Base-by-base conservation (phyloP, 2,329 filamentous ascomycete species). In the Lecanoromycetidae sp. region DNA sequence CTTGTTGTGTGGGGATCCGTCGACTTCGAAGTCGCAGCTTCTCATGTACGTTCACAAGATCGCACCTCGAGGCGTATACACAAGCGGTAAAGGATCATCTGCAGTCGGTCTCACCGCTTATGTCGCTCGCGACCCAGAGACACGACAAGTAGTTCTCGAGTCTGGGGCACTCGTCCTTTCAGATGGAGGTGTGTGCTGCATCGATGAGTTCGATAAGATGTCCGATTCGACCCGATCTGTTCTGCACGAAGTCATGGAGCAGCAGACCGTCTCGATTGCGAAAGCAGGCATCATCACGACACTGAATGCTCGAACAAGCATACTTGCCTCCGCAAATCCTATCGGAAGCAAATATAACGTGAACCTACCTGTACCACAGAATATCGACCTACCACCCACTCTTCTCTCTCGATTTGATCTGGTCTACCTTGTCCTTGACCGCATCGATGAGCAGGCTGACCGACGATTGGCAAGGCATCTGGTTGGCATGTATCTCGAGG, bases 281-380 rank as follows among this genome's bases (percentile, higher is more conserved):
- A 86, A 86, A 63, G 82, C 82, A 2, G 82, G 82, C 51, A 85
- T 86, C 61, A 86, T 85, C 58, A 85, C 82, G 1, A 98, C 91
- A 0, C 71, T 98, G 51, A 98, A 98, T 61, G 91, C 91, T 22
- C 77, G 91, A 60, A 96, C 91, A 1, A 93, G 85, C 54, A 95
- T 98, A 60, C 77, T 98, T 25, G 91, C 91, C 13, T 96, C 90
- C 9, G 91, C 91, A 64, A 98, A 98, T 62, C 91, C 91, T 1
- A 96, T 98, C 55, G 91, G 91, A 58, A 94, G 87, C 68, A 88
- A 93, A 61, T 98, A 98, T 70, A 96, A 98, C 65, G 84, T 87
- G 2, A 90, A 94, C 59, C 70, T 98, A 20, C 88, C 91, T 0
- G 91, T 98, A 12, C 91, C 91, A 3, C 88, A 96, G 59, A 98